These are phyloP conservation scores for Lichtheimia ornata DNA, from an alignment of 371 early-diverging fungal genomes.

Conservation along the genomic window DNA sequence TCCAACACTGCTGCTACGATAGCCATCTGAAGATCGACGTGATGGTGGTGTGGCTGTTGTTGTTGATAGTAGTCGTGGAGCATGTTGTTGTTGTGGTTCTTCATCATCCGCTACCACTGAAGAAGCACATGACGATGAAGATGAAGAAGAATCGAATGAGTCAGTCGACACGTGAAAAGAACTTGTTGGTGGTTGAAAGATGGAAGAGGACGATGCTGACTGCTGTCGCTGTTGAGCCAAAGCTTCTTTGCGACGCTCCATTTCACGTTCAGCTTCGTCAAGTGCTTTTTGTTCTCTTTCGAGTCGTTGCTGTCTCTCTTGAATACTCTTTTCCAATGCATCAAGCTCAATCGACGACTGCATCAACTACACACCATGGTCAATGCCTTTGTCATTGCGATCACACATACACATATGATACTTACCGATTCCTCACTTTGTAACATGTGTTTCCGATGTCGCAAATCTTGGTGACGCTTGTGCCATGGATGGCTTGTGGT, in stretches of 20 bases:
- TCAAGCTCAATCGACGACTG: constrained; percentile 21
- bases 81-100: not conserved
- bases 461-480: not conserved
- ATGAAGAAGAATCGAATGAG: not conserved
- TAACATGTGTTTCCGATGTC: not conserved
- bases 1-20: not conserved
- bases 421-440: not conserved
- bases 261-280: constrained; percentile 25
- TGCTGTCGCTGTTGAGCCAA: no score
- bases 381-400: no score
- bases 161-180: not conserved
- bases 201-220: no score
- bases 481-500: not conserved
- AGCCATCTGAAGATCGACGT: constrained; percentile 1
- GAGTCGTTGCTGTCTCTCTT: constrained; percentile 22
- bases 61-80: not conserved
- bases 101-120: not conserved
- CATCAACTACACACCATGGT: not conserved
- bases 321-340: constrained; percentile 24
- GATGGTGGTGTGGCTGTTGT: not conserved
- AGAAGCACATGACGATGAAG: not conserved
- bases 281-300: constrained; percentile 25
- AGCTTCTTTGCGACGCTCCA: constrained; percentile 17
- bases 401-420: not conserved
- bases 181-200: no score